Base-by-base conservation (phyloP, 257 asterid genomes). In the Dorcoceras hygrometricum region DNA sequence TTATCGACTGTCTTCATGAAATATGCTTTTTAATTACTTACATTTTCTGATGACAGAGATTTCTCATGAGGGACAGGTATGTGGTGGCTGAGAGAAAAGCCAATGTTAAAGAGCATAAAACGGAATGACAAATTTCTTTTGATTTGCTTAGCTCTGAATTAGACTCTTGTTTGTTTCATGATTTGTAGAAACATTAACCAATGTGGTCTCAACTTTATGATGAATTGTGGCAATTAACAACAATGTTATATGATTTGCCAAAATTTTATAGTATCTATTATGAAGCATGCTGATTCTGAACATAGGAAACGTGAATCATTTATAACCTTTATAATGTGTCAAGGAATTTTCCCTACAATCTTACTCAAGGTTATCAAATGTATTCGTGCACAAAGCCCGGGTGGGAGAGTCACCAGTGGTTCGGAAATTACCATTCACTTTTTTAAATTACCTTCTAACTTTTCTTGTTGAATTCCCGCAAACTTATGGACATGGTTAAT, bases 51-150 rank as follows among this genome's bases (percentile, higher is more conserved):
- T 77, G 68, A 56, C 65, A 59, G 71, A 67, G 36, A 12, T 72
- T 53, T 72, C 32, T 56, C 66, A 12, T 22, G 73, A 24, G 64
- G 69, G 51, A 59, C 60, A 27, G 66, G 57, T 68, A 72, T 68
- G 26, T 67, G 72, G n/a, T 77, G 75, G 81, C 75, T 73, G 59
- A 69, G 77, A 72, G 72, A 69, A 60, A 73, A 53, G 51, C 69
- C 31, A 57, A 57, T 69, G 53, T 62, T 67, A 53, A 62, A 34
- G 72, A 59, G 50, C 31, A 31, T 22, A 36, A 60, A 66, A 50
- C 55, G 62, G 53, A 67, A 57, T 63, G 65, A 34, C 57, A 25
- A 63, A 24, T 59, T 54, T 71, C 22, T 26, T 58, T 32, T 59
- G 66, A 68, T 64, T 68, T 67, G 68, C 69, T 59, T 67, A 26